phyloP scores from a whole-genome alignment of 371 early-diverging fungal species.

The Rhizopus stolonifer region DNA sequence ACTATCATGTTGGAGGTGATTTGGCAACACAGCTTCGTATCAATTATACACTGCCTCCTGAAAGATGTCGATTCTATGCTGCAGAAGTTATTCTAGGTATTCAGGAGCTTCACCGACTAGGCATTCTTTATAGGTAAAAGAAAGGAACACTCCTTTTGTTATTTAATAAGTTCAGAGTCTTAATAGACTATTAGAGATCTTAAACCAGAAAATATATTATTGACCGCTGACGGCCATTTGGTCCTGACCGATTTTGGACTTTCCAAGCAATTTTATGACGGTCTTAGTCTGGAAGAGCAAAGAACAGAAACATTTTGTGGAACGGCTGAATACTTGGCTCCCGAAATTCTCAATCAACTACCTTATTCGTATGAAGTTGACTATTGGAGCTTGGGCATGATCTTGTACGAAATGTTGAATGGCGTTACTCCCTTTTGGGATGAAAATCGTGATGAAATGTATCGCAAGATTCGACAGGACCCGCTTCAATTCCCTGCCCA shows the following conservation, averaged over 20 bases:
- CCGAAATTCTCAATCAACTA: slow-evolving; percentile 82
- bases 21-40: slow-evolving; percentile 58
- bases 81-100: slow-evolving; percentile 88
- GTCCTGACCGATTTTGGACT: slow-evolving; percentile 91
- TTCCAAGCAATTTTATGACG: slow-evolving; percentile 59
- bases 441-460: slow-evolving; percentile 76
- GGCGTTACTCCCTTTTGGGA: slow-evolving; percentile 80
- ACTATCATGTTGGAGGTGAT: slow-evolving; percentile 86
- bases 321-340: slow-evolving; percentile 89
- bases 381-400: slow-evolving; percentile 96
- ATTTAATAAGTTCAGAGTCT: neutral
- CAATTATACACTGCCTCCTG: slow-evolving; percentile 34
- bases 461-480: slow-evolving; percentile 71
- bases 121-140: slow-evolving; percentile 78
- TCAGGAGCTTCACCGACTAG: slow-evolving; percentile 82
- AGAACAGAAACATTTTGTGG: slow-evolving; percentile 92
- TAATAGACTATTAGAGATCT: slow-evolving; percentile 54
- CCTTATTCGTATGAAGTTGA: slow-evolving; percentile 90
- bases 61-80: slow-evolving; percentile 66
- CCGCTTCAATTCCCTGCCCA: slow-evolving; percentile 69
- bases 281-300: slow-evolving; percentile 35
- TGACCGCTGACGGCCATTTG: slow-evolving; percentile 78
- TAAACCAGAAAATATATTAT: slow-evolving; percentile 87
- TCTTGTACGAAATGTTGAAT: slow-evolving; percentile 82
- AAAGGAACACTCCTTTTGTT: neutral